Percentiles rank a stretch among this genome's conserved stretches.
phyloP scores from a whole-genome alignment of 2,329 filamentous ascomycete genomes.

The Thielaviopsis punctulata region DNA sequence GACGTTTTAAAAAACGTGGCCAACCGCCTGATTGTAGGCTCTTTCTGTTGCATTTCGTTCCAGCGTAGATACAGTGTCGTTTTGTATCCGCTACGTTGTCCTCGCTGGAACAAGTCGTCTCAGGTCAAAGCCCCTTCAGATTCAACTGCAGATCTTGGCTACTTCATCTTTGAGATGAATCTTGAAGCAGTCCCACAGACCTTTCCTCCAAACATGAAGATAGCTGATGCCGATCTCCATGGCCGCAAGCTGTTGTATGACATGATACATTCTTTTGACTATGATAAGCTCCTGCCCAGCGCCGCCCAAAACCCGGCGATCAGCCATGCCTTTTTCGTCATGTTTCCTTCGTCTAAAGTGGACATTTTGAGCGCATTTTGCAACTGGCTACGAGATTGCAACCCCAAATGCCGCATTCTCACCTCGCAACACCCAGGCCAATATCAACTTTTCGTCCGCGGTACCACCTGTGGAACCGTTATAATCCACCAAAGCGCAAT shows the following conservation, averaged over 20 bases:
- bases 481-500: slow-evolving; percentile 29
- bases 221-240: not conserved
- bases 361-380: slow-evolving; percentile 23
- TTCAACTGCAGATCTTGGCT: slow-evolving; percentile 17
- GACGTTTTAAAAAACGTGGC: slow-evolving; percentile 17
- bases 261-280: slow-evolving; percentile 19
- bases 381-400: slow-evolving; percentile 27
- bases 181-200: slow-evolving; percentile 4
- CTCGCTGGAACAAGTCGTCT: slow-evolving; percentile 19
- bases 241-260: slow-evolving; percentile 16
- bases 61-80: slow-evolving; percentile 20
- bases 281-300: slow-evolving; percentile 17
- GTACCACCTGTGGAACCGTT: slow-evolving; percentile 17
- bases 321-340: slow-evolving; percentile 27
- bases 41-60: slow-evolving; percentile 22
- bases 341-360: slow-evolving; percentile 26
- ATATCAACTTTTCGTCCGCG: slow-evolving; percentile 28
- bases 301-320: slow-evolving; percentile 4
- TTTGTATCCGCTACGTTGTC: slow-evolving; percentile 22
- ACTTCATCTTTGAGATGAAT: slow-evolving; percentile 22
- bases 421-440: slow-evolving; percentile 25
- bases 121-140: slow-evolving; percentile 12
- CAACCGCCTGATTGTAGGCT: slow-evolving; percentile 20
- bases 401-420: slow-evolving; percentile 25
- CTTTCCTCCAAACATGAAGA: not conserved